Base-by-base conservation (phyloP, 495 filamentous ascomycete species). In the Penicillium verhagenii region DNA sequence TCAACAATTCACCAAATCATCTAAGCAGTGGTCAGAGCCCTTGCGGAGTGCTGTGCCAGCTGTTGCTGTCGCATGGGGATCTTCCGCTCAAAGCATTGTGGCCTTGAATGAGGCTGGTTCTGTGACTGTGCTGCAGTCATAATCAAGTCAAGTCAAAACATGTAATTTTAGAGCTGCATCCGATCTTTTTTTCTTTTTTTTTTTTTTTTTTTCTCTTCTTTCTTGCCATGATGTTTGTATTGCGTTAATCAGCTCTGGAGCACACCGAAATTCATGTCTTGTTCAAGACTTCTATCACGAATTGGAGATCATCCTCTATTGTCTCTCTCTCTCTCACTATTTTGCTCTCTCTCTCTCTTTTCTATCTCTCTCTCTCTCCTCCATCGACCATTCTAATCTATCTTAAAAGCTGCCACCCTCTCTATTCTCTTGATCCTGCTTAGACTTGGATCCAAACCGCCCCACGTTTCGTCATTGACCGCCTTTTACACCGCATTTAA, bases 21-120 rank as follows among this genome's bases (percentile, higher is more conserved):
- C 82, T 26, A 98, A 96, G 78, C 76, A 78, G 23, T 98, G 95
- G 95, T 87, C 88, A 13, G 92, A 97, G 77, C 86, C 89, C 3
- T 72, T 97, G 37, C 80, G 86, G 52, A 87, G 78, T 60, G 91
- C 89, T 14, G 79, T 89, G 19, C 81, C 87, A 16, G 87, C 87
- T 8, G 79, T 86, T 8, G 87, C 86, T 19, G 78, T 93, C 24
- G 75, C 76, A 47, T 98, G 92, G 91, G 91, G 92, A 9, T 65
- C 79, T 7, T 77, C 81, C 24, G 92, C 88, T n/a, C 83, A 80
- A 55, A 86, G 80, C 58, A 73, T 98, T 52, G 77, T 96, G 39
- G 79, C 82, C 13, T 75, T 96, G 62, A 89, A 85, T 65, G 75
- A 71, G 25, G 86, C 89, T 37, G 95, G 94, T 10, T 82, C 81